These are phyloP conservation scores for Leersia perrieri DNA, from an alignment of 176 grass and related monocot species.

Conservation along the genomic window DNA sequence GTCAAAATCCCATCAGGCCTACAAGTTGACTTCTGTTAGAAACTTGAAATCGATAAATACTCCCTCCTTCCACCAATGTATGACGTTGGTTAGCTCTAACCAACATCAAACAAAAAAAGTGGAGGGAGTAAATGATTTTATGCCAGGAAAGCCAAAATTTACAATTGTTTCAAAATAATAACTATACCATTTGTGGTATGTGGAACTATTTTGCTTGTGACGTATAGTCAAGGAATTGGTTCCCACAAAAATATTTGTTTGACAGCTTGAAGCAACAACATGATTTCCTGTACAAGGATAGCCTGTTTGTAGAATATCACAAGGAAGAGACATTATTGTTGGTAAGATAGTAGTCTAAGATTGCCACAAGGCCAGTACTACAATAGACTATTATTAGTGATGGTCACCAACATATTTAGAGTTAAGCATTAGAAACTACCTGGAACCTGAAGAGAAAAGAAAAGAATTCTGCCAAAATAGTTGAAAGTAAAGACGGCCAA, in stretches of 20 bases:
- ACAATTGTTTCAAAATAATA: background rate
- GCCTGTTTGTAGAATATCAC: slow-evolving; percentile 63
- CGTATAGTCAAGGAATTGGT: slow-evolving; percentile 48
- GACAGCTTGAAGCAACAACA: slow-evolving; percentile 47
- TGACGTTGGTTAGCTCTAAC: too few species aligned
- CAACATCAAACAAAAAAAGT: too few species aligned
- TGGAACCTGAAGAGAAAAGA: background rate
- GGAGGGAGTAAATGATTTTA: slow-evolving; percentile 20
- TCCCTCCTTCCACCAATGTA: too few species aligned
- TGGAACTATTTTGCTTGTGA: slow-evolving; percentile 33
- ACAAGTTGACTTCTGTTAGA: background rate
- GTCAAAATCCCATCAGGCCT: slow-evolving; percentile 60
- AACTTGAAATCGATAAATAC: background rate
- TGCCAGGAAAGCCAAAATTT: slow-evolving; percentile 20
- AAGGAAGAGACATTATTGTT: background rate
- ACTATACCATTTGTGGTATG: slow-evolving; percentile 59
- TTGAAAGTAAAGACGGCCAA: background rate
- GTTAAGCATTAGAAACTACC: background rate
- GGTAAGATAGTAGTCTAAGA: too few species aligned
- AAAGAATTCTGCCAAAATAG: background rate
- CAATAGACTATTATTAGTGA: background rate
- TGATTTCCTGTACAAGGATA: slow-evolving; percentile 52
- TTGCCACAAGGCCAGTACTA: too few species aligned
- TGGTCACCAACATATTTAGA: background rate
- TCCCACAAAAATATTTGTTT: slow-evolving; percentile 51